These are phyloP conservation scores for Meira nashicola DNA, from an alignment of 1,284 basidiomycete species.

Conservation along the genomic window DNA sequence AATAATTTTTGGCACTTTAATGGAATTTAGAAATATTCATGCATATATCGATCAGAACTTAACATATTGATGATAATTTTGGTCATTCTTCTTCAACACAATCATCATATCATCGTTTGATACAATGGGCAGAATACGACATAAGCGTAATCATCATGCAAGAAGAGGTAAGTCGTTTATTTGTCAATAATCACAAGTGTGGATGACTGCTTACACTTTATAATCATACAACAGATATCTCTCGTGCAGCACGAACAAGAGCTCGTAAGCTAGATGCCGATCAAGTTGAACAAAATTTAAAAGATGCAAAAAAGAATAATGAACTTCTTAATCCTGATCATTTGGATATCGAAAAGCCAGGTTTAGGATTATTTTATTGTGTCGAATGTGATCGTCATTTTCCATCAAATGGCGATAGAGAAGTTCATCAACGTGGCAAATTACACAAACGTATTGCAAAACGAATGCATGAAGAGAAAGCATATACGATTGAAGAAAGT, in stretches of 20 bases:
- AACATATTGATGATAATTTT: too few species aligned
- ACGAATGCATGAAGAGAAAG: constrained; percentile 41
- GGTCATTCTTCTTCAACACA: too few species aligned
- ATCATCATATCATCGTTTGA: too few species aligned
- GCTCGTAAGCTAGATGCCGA: constrained; percentile 50
- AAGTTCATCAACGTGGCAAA: constrained; percentile 44
- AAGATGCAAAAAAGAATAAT: constrained; percentile 33
- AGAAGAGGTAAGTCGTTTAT: constrained; percentile 28
- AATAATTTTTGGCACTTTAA: too few species aligned
- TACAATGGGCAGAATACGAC: constrained; percentile 43
- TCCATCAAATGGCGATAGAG: constrained; percentile 40
- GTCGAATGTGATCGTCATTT: constrained; percentile 51
- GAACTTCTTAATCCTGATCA: constrained; percentile 39
- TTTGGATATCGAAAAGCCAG: constrained; percentile 49
- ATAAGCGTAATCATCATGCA: constrained; percentile 51
- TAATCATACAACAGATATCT: constrained; percentile 31
- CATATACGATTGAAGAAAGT: constrained; percentile 50
- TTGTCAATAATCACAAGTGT: too few species aligned
- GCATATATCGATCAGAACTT: too few species aligned
- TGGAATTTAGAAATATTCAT: too few species aligned
- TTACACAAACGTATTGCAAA: constrained; percentile 49
- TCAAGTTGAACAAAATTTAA: constrained; percentile 47
- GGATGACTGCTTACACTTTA: too few species aligned
- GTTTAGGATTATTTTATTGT: constrained; percentile 52
- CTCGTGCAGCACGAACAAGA: constrained; percentile 46